Conservation (phyloP, 352 stramenopile species). For the Phytophthora pisi region DNA sequence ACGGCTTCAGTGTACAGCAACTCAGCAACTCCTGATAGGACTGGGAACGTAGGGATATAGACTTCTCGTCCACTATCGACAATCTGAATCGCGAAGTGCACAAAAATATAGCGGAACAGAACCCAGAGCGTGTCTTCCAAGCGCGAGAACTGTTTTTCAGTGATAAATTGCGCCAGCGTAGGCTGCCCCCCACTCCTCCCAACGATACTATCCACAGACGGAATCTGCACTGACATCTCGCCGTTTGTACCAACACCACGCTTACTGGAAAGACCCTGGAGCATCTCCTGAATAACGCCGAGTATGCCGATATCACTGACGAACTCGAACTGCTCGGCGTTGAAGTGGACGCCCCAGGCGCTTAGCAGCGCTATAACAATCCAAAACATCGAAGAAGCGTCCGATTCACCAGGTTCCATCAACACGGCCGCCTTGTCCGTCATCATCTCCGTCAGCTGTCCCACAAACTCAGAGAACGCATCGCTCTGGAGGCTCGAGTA, state of each 20-base stretch:
- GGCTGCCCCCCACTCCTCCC: constrained; percentile 13
- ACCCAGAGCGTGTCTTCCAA: constrained; percentile 42
- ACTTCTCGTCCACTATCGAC: not conserved
- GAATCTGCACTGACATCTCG: not conserved
- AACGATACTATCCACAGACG: constrained; percentile 18
- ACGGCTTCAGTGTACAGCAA: constrained; percentile 35
- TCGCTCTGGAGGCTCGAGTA: constrained; percentile 44
- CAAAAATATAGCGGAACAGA: constrained; percentile 48
- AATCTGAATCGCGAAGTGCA: constrained; percentile 42
- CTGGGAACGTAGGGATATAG: constrained; percentile 28
- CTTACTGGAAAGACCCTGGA: constrained; percentile 19
- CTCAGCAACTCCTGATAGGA: constrained; percentile 22
- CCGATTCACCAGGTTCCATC: constrained; percentile 17
- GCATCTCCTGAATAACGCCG: constrained; percentile 42
- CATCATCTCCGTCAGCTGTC: constrained; percentile 44
- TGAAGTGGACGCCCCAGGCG: constrained; percentile 49
- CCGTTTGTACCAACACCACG: not conserved
- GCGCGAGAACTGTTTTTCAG: constrained; percentile 15
- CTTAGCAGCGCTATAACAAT: constrained; percentile 45
- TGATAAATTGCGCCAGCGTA: constrained; percentile 4
- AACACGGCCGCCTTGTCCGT: constrained; percentile 35
- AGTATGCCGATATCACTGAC: constrained; percentile 58
- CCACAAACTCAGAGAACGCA: constrained; percentile 38
- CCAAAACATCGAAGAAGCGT: constrained; percentile 18
- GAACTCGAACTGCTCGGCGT: constrained; percentile 51